These are phyloP conservation scores for Myotisia sp. DNA, from an alignment of 2,329 filamentous ascomycete genomes.

Conservation along the genomic window DNA sequence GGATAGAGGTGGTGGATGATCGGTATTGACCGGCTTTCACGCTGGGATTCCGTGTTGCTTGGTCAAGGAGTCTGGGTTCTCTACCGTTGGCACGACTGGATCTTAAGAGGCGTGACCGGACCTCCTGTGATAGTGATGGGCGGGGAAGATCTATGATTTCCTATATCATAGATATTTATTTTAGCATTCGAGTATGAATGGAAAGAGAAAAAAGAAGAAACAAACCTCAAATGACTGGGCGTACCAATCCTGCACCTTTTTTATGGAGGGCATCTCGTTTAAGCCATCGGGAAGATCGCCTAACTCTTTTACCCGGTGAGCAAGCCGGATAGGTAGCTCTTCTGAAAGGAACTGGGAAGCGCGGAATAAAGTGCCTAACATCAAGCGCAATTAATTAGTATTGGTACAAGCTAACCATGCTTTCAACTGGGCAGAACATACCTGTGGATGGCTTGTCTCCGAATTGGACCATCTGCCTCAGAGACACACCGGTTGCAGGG, in stretches of 20 bases:
- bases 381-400: neutral
- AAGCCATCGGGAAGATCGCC: conserved; percentile 85
- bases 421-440: conserved; percentile 32
- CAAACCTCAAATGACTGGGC: conserved; percentile 96
- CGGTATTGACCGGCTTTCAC: conserved; percentile 69
- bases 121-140: conserved; percentile 59
- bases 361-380: conserved; percentile 80
- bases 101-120: conserved; percentile 60
- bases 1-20: conserved; percentile 28
- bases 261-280: conserved; percentile 94
- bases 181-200: conserved; percentile 15
- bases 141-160: conserved; percentile 81
- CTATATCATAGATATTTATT: conserved; percentile 22
- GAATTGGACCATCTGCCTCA: conserved; percentile 98
- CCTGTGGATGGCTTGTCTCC: conserved; percentile 84
- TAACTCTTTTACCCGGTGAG: conserved; percentile 91
- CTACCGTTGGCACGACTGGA: conserved; percentile 39
- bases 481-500: conserved; percentile 85
- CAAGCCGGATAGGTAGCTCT: conserved; percentile 90
- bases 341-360: conserved; percentile 97
- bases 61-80: conserved; percentile 54
- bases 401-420: too few relatives aligned
- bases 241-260: conserved; percentile 94
- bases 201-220: conserved; percentile 9
- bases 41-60: conserved; percentile 81